phyloP scores from a whole-genome alignment of 352 stramenopile genomes.

The Aphanomyces euteiches region DNA sequence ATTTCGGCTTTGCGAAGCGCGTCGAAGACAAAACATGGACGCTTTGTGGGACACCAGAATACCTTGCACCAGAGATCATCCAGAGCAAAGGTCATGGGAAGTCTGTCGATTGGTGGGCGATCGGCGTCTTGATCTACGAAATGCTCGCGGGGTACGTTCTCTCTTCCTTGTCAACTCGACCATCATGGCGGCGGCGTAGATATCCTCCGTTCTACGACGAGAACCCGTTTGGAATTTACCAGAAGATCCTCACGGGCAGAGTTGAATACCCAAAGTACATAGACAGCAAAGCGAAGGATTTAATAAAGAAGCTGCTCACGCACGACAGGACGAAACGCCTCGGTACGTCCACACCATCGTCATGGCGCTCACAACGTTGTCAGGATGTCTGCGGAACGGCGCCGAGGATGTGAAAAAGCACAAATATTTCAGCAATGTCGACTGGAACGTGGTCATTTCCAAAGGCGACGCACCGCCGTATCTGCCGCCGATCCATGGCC shows the following conservation, averaged over 20 bases:
- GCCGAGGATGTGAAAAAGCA: constrained; percentile 89
- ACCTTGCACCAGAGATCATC: constrained; percentile 91
- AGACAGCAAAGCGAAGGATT: constrained; percentile 84
- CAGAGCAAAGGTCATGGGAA: constrained; percentile 88
- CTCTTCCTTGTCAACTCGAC: not conserved
- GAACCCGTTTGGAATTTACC: constrained; percentile 91
- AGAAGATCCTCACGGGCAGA: constrained; percentile 90
- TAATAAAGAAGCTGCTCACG: constrained; percentile 89
- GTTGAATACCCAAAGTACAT: constrained; percentile 89
- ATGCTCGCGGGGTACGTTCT: constrained; percentile 82
- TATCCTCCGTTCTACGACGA: constrained; percentile 90
- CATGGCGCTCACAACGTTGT: not conserved
- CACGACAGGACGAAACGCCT: constrained; percentile 87
- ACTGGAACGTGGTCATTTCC: constrained; percentile 80
- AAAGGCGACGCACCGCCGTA: constrained; percentile 76
- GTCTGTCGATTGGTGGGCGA: constrained; percentile 89
- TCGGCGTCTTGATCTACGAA: constrained; percentile 89
- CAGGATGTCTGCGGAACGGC: constrained; percentile 86
- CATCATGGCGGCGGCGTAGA: not conserved
- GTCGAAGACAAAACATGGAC: constrained; percentile 88
- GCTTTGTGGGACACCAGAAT: constrained; percentile 90
- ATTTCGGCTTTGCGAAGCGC: constrained; percentile 93
- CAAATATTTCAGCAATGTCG: constrained; percentile 88
- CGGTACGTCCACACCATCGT: constrained; percentile 40
- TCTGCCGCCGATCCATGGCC: constrained; percentile 73